A percentile compares a stretch with the other conserved stretches of the same genome.
Evolutionary conservation across 1,284 basidiomycete genomes (phyloP).

Genomic region (Cryptococcus hybrid): DNA sequence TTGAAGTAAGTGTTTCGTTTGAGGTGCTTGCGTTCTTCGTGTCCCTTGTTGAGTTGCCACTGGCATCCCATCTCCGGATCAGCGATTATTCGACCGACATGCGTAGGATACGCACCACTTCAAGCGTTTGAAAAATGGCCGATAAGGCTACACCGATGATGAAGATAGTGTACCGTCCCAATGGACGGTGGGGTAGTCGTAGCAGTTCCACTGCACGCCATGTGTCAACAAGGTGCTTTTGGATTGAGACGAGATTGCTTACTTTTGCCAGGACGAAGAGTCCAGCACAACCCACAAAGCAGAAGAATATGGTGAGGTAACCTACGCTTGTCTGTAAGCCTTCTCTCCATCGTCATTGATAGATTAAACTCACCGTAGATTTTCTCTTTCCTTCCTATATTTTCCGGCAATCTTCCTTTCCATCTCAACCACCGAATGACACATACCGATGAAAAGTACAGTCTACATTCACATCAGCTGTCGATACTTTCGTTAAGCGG

Average conservation of each 20-base stretch:
- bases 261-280: slow-evolving; percentile 51
- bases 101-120: slow-evolving; percentile 46
- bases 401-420: slow-evolving; percentile 52
- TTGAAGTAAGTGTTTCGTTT: slow-evolving; percentile 53
- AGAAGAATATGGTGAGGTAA: slow-evolving; percentile 51
- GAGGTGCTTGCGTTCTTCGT: slow-evolving; percentile 50
- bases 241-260: slow-evolving; percentile 7
- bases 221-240: neutral
- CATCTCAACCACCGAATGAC: slow-evolving; percentile 53
- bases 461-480: no score
- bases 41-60: slow-evolving; percentile 49
- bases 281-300: slow-evolving; percentile 49
- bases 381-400: slow-evolving; percentile 45
- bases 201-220: slow-evolving; percentile 45
- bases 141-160: slow-evolving; percentile 52
- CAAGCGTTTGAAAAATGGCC: slow-evolving; percentile 53
- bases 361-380: slow-evolving; percentile 28
- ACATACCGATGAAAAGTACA: slow-evolving; percentile 37
- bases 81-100: neutral
- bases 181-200: slow-evolving; percentile 51
- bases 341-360: no score
- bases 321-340: slow-evolving; percentile 25
- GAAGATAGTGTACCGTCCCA: slow-evolving; percentile 55
- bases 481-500: no score
- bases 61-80: slow-evolving; percentile 2